phyloP scores from a whole-genome alignment of 2,329 filamentous ascomycete genomes.

The Phaeoacremonium minimum region DNA sequence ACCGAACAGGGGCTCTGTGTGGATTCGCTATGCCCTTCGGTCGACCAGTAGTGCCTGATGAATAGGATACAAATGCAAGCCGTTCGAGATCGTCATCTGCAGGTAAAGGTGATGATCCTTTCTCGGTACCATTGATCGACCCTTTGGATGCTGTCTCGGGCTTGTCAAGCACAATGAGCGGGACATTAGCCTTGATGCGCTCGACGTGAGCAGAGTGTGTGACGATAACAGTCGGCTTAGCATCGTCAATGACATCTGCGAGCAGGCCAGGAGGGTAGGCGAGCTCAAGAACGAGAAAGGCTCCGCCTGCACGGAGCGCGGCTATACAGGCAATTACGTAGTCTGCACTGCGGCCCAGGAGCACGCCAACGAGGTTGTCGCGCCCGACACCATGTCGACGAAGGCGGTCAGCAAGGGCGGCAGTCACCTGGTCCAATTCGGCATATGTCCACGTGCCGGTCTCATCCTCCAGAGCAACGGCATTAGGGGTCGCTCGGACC shows the following conservation, averaged over 20 bases:
- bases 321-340: constrained; percentile 78
- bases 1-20: constrained; percentile 68
- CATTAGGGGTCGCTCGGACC: constrained; percentile 63
- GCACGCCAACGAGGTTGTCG: constrained; percentile 70
- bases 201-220: constrained; percentile 61
- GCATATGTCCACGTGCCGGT: constrained; percentile 64
- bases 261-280: constrained; percentile 72
- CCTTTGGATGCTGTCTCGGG: constrained; percentile 19
- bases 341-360: constrained; percentile 70
- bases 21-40: constrained; percentile 83
- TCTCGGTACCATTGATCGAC: constrained; percentile 29
- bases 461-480: constrained; percentile 69
- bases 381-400: constrained; percentile 65
- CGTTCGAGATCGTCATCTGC: constrained; percentile 66
- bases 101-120: constrained; percentile 49
- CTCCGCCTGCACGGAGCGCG: constrained; percentile 72
- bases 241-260: constrained; percentile 73
- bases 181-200: constrained; percentile 59
- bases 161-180: constrained; percentile 62
- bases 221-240: constrained; percentile 65
- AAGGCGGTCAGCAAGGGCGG: constrained; percentile 59
- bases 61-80: constrained; percentile 77
- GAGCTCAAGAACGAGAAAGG: constrained; percentile 75
- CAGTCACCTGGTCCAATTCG: constrained; percentile 65
- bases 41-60: constrained; percentile 71